Conservation (phyloP, 2,329 filamentous ascomycete genomes). For the Cladophialophora immunda region DNA sequence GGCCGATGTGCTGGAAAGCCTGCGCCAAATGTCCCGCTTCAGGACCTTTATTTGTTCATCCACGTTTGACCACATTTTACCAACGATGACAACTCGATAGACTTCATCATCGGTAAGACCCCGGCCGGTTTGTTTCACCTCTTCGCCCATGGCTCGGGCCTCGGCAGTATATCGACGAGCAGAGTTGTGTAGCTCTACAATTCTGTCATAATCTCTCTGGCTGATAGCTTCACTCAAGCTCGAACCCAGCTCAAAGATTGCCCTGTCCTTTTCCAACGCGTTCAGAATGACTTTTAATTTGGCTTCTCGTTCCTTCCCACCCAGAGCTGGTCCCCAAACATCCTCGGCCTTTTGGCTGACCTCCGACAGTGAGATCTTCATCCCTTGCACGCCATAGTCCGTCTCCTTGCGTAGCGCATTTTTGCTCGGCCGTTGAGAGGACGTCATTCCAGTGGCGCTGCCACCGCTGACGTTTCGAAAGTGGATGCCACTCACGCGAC, state of each 20-base stretch:
- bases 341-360: slow-evolving; percentile 95
- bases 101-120: slow-evolving; percentile 79
- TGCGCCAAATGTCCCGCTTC: slow-evolving; percentile 89
- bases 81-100: slow-evolving; percentile 86
- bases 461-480: slow-evolving; percentile 65
- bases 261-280: slow-evolving; percentile 79
- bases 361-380: slow-evolving; percentile 86
- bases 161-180: slow-evolving; percentile 85
- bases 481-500: slow-evolving; percentile 67
- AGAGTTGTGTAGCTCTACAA: slow-evolving; percentile 85
- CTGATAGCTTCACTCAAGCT: slow-evolving; percentile 84
- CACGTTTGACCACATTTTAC: slow-evolving; percentile 94
- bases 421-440: slow-evolving; percentile 73
- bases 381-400: slow-evolving; percentile 86
- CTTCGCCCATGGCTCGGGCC: slow-evolving; percentile 73
- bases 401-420: slow-evolving; percentile 93
- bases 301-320: slow-evolving; percentile 89
- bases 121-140: slow-evolving; percentile 58
- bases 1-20: slow-evolving; percentile 73
- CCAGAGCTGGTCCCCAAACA: slow-evolving; percentile 93
- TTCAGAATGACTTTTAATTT: slow-evolving; percentile 79
- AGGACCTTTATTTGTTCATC: slow-evolving; percentile 85
- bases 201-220: slow-evolving; percentile 84
- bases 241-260: slow-evolving; percentile 81
- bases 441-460: slow-evolving; percentile 49